Evolutionary conservation across 257 asterid species (phyloP).

Genomic region (Leonotis leonurus): DNA sequence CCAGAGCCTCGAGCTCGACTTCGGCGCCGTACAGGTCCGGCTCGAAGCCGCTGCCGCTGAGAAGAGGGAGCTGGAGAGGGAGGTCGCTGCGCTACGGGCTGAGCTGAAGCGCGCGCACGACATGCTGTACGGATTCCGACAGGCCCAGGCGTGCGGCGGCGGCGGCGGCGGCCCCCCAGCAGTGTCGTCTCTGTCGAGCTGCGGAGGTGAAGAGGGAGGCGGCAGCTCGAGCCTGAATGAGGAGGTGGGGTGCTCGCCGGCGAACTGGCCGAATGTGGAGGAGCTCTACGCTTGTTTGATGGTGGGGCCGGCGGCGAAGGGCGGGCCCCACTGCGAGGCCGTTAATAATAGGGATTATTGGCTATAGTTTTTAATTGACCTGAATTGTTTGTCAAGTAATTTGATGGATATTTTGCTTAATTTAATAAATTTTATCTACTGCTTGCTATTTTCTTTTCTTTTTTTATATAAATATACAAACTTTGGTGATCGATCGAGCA

Average conservation of each 20-base stretch:
- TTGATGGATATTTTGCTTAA: too few species aligned
- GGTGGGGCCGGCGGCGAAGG: conserved; percentile 24
- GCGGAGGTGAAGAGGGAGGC: conserved; percentile 55
- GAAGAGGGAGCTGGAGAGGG: conserved; percentile 45
- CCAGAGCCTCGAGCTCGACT: conserved; percentile 68
- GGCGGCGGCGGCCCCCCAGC: conserved; percentile 12
- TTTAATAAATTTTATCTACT: too few species aligned
- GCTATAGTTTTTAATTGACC: conserved; percentile 4
- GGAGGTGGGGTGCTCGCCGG: conserved; percentile 51
- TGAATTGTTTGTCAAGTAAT: neutral
- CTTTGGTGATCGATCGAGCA: too few species aligned
- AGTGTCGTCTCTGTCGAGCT: conserved; percentile 46
- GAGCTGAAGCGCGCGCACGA: conserved; percentile 56
- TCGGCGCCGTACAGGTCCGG: conserved; percentile 43
- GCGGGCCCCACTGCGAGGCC: conserved; percentile 16
- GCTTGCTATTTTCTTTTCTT: too few species aligned
- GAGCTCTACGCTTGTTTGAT: conserved; percentile 65
- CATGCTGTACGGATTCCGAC: conserved; percentile 25
- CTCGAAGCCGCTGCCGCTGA: conserved; percentile 55
- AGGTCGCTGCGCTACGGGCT: conserved; percentile 38
- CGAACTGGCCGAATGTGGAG: conserved; percentile 42
- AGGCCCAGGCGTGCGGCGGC: neutral
- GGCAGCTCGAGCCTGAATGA: conserved; percentile 45
- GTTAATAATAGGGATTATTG: conserved; percentile 32
- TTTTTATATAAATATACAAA: too few species aligned